Conservation (phyloP, 2,329 filamentous ascomycete species). For the Chaetomiaceae sp. region DNA sequence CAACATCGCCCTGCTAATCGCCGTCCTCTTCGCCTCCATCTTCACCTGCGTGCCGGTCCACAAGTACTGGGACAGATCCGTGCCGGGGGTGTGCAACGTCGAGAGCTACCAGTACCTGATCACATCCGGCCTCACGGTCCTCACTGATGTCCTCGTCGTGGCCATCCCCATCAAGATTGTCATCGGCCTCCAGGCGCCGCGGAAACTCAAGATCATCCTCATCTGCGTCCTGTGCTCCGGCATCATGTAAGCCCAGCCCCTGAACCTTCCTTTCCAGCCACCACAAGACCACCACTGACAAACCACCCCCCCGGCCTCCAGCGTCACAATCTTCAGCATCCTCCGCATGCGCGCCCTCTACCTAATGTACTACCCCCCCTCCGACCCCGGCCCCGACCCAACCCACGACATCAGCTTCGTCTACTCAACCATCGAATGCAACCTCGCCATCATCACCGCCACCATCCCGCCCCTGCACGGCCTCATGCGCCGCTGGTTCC, state of each 20-base stretch:
- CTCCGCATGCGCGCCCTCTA: constrained; percentile 28
- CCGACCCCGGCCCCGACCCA: not conserved
- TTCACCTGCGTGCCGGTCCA: constrained; percentile 31
- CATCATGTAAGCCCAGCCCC: constrained; percentile 23
- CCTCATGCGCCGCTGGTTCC: constrained; percentile 13
- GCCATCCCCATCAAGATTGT: constrained; percentile 24
- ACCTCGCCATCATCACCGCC: constrained; percentile 16
- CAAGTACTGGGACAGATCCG: constrained; percentile 26
- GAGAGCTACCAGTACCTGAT: constrained; percentile 18
- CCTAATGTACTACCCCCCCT: constrained; percentile 7
- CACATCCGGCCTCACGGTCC: constrained; percentile 22
- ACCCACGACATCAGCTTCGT: constrained; percentile 13
- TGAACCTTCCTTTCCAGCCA: too few relatives aligned
- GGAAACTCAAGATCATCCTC: constrained; percentile 18
- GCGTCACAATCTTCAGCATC: constrained; percentile 20
- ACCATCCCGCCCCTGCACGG: constrained; percentile 12
- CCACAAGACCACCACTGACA: not conserved
- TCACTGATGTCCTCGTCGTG: constrained; percentile 25
- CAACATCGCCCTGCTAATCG: constrained; percentile 29
- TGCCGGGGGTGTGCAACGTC: constrained; percentile 15
- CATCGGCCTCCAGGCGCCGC: constrained; percentile 18
- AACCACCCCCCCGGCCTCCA: not conserved
- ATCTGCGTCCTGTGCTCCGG: constrained; percentile 20
- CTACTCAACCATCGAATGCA: constrained; percentile 14
- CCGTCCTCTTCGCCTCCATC: constrained; percentile 30